Base-by-base conservation (phyloP, 352 stramenopile genomes). In the Sclerospora graminicola region DNA sequence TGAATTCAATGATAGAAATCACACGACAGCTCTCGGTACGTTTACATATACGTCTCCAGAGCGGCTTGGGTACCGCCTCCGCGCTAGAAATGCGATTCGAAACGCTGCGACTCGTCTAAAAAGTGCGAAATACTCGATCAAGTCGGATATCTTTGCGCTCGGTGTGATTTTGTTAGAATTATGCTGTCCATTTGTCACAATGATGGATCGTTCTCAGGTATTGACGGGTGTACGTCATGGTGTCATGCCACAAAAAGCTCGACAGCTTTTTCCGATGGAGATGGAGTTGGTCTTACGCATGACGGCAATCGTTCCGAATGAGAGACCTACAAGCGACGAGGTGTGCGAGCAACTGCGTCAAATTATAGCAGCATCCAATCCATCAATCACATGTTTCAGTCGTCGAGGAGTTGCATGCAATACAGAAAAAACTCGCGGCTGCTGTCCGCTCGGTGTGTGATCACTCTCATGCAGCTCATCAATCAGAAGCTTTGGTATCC, bases 151-250 rank as follows among this genome's bases (percentile, higher is more conserved):
- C n/a, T n/a, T n/a, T n/a, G n/a, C n/a, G n/a, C n/a, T n/a, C n/a
- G n/a, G n/a, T n/a, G n/a, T n/a, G n/a, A n/a, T n/a, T n/a, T n/a
- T n/a, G n/a, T n/a, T n/a, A n/a, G n/a, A n/a, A n/a, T n/a, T n/a
- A n/a, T n/a, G n/a, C n/a, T n/a, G n/a, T n/a, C n/a, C n/a, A n/a
- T n/a, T n/a, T n/a, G n/a, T n/a, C n/a, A n/a, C n/a, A n/a, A n/a
- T n/a, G n/a, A n/a, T n/a, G n/a, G n/a, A n/a, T n/a, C n/a, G n/a
- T n/a, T n/a, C n/a, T n/a, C n/a, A n/a, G n/a, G n/a, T n/a, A n/a
- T n/a, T n/a, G n/a, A n/a, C n/a, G n/a, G n/a, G n/a, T n/a, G 74
- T 88, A 18, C 70, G 79, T 24, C 79, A 91, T 23, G 79, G 79
- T 2, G 74, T 91, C 16, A 61, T 91, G 13, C 76, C 79, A 2